Base-by-base conservation (phyloP, 1,139 yeast species). In the Candida pseudoviswanathii region DNA sequence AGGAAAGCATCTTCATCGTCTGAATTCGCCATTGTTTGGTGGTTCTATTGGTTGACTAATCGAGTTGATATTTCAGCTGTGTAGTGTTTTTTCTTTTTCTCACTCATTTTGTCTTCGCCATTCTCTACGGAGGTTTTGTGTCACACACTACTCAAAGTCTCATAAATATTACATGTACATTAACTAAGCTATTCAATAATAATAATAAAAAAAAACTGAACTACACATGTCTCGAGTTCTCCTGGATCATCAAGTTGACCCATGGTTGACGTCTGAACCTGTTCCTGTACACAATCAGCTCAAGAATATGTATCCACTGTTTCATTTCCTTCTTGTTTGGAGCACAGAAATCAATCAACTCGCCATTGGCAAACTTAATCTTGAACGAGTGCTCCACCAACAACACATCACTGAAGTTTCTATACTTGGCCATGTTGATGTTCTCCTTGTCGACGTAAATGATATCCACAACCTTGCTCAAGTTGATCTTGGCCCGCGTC, bases 1-100 rank as follows among this genome's bases (percentile, higher is more conserved):
- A 90, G 80, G 65, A 84, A 90, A 46, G 86, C 94, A 63, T 90
- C 96, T 58, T 89, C 96, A 54, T 88, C 94, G 52, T 86, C 92
- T 38, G 67, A 59, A 32, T 60, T 55, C 10, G 67, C 64, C 70
- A 67, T 66, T 24, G 38, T 33, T 36, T 36, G 7, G 24, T 36
- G 40, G 10, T 39, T 25, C n/a, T 25, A 25, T 38, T 37, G 29
- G 8, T 5, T 5, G 27, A 39, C 11, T 25, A 8, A 22, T 41
- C 26, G 10, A 30, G 7, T 30, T 30, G 33, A 30, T 30, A 30
- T 9, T 32, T 32, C 11, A 5, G 11, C 21, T 32, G 4, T 32
- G 36, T 9, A 32, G 7, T 32, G 6, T 4, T 32, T 32, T 32
- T 32, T 32, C 11, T 27, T 27, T 27, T 2, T 27, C 9, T 27